A percentile compares a stretch with the other conserved stretches of the same genome.
These are phyloP conservation scores for Ceratocystiopsis minuta DNA, from an alignment of 2,329 filamentous ascomycete genomes.

Conservation along the genomic window DNA sequence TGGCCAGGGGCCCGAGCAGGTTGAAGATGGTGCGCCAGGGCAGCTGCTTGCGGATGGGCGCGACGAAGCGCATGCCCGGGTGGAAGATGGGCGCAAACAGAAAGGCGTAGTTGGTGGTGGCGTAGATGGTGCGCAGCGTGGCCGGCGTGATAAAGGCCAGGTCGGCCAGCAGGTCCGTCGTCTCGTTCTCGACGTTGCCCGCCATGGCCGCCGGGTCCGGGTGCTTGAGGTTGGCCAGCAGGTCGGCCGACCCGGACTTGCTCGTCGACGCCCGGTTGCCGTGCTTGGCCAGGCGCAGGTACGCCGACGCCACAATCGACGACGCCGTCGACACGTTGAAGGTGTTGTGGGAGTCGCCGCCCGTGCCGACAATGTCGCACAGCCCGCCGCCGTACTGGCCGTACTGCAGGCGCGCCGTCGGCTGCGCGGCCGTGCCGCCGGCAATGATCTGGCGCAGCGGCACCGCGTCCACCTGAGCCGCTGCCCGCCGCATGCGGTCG, in stretches of 20 bases:
- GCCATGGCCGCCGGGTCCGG: not conserved
- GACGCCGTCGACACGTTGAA: conserved; percentile 97
- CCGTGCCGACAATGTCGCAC: conserved; percentile 93
- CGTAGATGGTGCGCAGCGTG: conserved; percentile 57
- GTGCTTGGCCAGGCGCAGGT: conserved; percentile 81
- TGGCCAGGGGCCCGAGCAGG: conserved; percentile 77
- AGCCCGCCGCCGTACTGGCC: conserved; percentile 69
- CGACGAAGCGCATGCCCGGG: conserved; percentile 80
- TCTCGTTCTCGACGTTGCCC: conserved; percentile 9
- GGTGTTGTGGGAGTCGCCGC: conserved; percentile 89
- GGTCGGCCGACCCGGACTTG: conserved; percentile 85
- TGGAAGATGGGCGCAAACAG: conserved; percentile 94
- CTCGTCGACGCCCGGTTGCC: conserved; percentile 92
- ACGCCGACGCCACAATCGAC: conserved; percentile 72
- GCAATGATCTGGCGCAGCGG: conserved; percentile 28
- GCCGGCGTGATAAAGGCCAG: conserved; percentile 55
- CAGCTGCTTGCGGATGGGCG: conserved; percentile 68
- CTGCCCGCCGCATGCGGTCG: conserved; percentile 64
- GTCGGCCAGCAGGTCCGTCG: conserved; percentile 38
- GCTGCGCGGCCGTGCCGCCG: conserved; percentile 37
- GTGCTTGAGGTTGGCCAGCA: conserved; percentile 60
- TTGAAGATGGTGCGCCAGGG: conserved; percentile 98
- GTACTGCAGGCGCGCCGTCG: conserved; percentile 55
- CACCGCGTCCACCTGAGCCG: conserved; percentile 49
- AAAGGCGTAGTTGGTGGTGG: conserved; percentile 77